A percentile compares a stretch with the other conserved stretches of the same genome.
Evolutionary conservation across 2,329 filamentous ascomycete genomes (phyloP).

Genomic region (Penicillium sp.): DNA sequence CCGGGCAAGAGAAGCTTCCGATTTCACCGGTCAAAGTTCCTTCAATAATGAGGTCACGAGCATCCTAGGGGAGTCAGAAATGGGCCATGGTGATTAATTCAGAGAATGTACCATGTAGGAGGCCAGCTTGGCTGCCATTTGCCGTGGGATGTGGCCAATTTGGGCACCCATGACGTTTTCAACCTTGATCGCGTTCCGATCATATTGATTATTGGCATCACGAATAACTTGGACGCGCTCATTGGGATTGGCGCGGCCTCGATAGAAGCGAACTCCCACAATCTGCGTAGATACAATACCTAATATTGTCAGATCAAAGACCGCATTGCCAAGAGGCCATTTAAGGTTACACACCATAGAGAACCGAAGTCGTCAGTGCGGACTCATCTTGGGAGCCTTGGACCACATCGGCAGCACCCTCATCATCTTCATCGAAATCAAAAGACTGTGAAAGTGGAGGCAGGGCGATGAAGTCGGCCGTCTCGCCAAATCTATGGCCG

Average conservation of each 20-base stretch:
- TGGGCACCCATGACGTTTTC: constrained; percentile 74
- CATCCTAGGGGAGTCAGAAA: constrained; percentile 46
- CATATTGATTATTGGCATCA: constrained; percentile 70
- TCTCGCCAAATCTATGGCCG: constrained; percentile 32
- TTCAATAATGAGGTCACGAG: constrained; percentile 64
- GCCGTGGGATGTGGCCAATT: constrained; percentile 75
- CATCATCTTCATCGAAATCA: constrained; percentile 39
- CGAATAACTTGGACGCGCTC: constrained; percentile 65
- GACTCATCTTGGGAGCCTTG: constrained; percentile 40
- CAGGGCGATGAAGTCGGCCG: constrained; percentile 32
- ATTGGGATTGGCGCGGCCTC: constrained; percentile 61
- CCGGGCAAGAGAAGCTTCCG: constrained; percentile 69
- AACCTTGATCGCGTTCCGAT: constrained; percentile 74
- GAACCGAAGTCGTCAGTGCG: constrained; percentile 35
- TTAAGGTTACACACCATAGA: constrained; percentile 39
- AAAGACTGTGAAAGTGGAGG: constrained; percentile 31
- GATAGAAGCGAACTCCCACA: constrained; percentile 64
- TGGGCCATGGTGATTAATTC: not conserved
- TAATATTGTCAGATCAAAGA: constrained; percentile 6
- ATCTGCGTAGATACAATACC: constrained; percentile 55
- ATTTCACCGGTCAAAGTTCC: constrained; percentile 69
- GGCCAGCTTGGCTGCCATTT: constrained; percentile 69
- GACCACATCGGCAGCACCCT: constrained; percentile 33
- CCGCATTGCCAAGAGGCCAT: not conserved
- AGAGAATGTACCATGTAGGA: constrained; percentile 62